These are phyloP conservation scores for Claviceps purpurea DNA, from an alignment of 2,329 filamentous ascomycete genomes.

Conservation along the genomic window DNA sequence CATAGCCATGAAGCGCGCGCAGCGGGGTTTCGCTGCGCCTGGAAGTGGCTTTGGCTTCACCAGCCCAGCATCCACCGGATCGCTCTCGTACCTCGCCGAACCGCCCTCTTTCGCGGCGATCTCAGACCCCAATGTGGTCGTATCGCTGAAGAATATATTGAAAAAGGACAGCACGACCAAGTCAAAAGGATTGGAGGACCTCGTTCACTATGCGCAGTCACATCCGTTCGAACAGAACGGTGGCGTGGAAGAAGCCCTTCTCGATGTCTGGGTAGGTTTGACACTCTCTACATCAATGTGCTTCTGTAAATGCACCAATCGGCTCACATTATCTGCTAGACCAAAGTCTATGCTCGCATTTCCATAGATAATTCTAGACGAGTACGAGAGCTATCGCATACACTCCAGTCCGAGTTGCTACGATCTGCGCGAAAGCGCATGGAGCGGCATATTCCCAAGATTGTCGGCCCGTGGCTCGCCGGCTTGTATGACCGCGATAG, in stretches of 20 bases:
- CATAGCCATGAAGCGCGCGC: slow-evolving; percentile 6
- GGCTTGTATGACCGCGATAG: slow-evolving; percentile 80
- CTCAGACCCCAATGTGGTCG: slow-evolving; percentile 67
- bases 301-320: background rate
- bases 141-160: slow-evolving; percentile 81
- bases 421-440: slow-evolving; percentile 65
- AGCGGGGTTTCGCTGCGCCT: slow-evolving; percentile 4
- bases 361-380: slow-evolving; percentile 82
- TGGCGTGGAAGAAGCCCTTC: slow-evolving; percentile 64
- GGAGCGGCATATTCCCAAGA: slow-evolving; percentile 60
- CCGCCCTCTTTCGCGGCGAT: slow-evolving; percentile 68
- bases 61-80: slow-evolving; percentile 27
- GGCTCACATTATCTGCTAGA: slow-evolving; percentile 32
- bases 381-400: slow-evolving; percentile 78
- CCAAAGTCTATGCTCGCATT: slow-evolving; percentile 72
- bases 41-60: slow-evolving; percentile 18
- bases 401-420: slow-evolving; percentile 50
- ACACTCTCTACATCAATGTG: background rate
- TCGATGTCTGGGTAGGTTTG: slow-evolving; percentile 69
- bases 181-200: slow-evolving; percentile 75
- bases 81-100: slow-evolving; percentile 76
- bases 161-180: slow-evolving; percentile 94
- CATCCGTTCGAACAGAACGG: slow-evolving; percentile 40
- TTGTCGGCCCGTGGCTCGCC: slow-evolving; percentile 82
- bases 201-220: slow-evolving; percentile 50